A percentile compares a stretch with the other conserved stretches of the same genome.
Conservation (phyloP, 2,329 filamentous ascomycete species). For the Fusarium sp. region DNA sequence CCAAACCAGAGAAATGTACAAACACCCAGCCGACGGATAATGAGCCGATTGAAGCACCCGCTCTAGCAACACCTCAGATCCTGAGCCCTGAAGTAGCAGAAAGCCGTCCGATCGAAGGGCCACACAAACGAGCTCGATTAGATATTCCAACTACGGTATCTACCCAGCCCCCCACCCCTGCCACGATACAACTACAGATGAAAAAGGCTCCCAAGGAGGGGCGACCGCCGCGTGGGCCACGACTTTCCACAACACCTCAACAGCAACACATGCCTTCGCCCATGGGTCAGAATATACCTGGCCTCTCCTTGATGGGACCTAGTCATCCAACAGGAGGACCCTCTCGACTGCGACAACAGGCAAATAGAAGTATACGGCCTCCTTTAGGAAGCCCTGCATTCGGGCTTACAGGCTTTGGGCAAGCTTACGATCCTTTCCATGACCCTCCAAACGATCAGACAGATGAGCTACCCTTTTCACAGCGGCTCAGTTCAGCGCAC, state of each 20-base stretch:
- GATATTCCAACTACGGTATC: background rate
- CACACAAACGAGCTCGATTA: slow-evolving; percentile 18
- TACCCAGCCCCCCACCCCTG: background rate
- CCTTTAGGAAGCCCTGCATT: background rate
- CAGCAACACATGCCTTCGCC: background rate
- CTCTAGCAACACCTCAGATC: slow-evolving; percentile 6
- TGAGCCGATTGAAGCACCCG: background rate
- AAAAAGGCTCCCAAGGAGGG: background rate
- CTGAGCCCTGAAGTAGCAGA: background rate
- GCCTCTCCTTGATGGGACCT: slow-evolving; percentile 5
- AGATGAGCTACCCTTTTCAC: slow-evolving; percentile 13
- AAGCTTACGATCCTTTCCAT: background rate
- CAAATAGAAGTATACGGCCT: background rate
- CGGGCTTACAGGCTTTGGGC: background rate
- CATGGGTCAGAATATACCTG: background rate
- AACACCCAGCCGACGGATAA: background rate
- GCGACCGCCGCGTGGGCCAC: background rate
- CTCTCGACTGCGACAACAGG: slow-evolving; percentile 4
- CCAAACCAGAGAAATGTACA: background rate
- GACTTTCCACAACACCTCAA: background rate
- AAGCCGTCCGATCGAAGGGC: background rate
- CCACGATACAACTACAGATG: background rate
- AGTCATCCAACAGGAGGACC: slow-evolving; percentile 4
- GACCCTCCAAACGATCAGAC: background rate
- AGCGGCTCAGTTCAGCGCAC: background rate